Evolutionary conservation across 176 grass and related monocot genomes (phyloP).

Genomic region (Phyllostachys edulis): DNA sequence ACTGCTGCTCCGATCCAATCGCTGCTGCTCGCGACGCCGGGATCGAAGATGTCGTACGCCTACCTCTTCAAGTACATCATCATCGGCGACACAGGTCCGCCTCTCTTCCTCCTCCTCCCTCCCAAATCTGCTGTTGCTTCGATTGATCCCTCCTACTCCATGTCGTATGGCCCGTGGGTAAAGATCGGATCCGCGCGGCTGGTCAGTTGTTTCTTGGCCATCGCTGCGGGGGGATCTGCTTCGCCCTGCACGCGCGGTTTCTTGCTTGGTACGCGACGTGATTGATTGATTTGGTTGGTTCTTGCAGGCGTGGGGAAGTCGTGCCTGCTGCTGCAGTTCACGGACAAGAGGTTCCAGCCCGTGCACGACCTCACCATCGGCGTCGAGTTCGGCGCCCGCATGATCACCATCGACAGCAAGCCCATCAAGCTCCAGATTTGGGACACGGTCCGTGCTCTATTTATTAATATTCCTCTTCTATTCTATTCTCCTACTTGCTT

Average conservation of each 20-base stretch:
- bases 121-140: neutral
- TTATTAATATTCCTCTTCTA: neutral
- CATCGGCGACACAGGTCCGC: constrained; percentile 89
- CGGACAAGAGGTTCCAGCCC: constrained; percentile 84
- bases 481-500: neutral
- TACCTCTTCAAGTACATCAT: constrained; percentile 99
- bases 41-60: constrained; percentile 82
- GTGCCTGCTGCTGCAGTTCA: constrained; percentile 83
- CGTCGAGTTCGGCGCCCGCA: constrained; percentile 76
- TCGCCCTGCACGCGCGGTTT: neutral
- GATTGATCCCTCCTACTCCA: neutral
- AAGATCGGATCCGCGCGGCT: constrained; percentile 6
- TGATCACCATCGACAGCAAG: constrained; percentile 80
- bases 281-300: neutral
- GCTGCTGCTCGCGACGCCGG: neutral
- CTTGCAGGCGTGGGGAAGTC: constrained; percentile 75
- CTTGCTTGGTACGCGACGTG: neutral
- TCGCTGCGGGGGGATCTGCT: neutral
- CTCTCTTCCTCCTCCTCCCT: no score
- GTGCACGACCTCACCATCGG: constrained; percentile 87
- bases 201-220: neutral
- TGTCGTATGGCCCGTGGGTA: neutral
- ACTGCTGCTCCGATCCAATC: neutral
- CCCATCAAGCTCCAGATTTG: constrained; percentile 90
- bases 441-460: constrained; percentile 52